Conservation (phyloP, 441 rosid species). For the Viola pubescens region DNA sequence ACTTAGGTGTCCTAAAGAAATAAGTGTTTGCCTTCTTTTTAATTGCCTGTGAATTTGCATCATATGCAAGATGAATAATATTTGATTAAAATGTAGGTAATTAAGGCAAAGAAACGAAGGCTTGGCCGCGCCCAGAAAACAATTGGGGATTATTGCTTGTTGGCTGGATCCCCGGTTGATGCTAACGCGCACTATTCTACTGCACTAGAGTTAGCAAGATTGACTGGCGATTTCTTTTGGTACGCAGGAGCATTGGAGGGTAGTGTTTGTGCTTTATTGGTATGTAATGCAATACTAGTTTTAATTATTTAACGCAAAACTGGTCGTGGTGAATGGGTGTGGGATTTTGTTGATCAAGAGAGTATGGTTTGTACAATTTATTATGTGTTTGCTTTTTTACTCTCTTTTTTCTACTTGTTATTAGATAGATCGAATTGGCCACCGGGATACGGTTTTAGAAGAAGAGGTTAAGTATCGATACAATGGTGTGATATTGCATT, state of each 20-base stretch:
- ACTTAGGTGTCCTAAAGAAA: constrained; percentile 79
- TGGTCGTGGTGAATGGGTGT: background rate
- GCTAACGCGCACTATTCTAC: constrained; percentile 96
- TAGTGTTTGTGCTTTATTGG: constrained; percentile 89
- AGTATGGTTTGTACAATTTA: constrained; percentile 1
- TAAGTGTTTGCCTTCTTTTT: background rate
- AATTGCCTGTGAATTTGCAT: constrained; percentile 30
- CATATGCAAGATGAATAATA: constrained; percentile 7
- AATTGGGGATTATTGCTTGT: constrained; percentile 89
- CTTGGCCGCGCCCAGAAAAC: constrained; percentile 95
- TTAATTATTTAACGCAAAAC: background rate
- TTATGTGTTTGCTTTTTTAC: constrained; percentile 5
- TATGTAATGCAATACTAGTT: constrained; percentile 17
- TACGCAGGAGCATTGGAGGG: constrained; percentile 98
- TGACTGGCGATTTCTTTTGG: constrained; percentile 94
- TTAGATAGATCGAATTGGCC: constrained; percentile 79
- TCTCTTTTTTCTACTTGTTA: constrained; percentile 20
- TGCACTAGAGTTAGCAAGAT: constrained; percentile 78
- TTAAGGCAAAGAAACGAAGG: constrained; percentile 91
- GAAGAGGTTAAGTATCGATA: constrained; percentile 82
- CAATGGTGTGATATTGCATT: constrained; percentile 66
- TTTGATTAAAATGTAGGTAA: constrained; percentile 45
- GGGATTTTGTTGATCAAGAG: background rate
- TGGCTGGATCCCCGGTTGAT: constrained; percentile 99
- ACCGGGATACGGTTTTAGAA: constrained; percentile 60